These are phyloP conservation scores for Heterobasidion occidentale DNA, from an alignment of 1,284 basidiomycete species.

Conservation along the genomic window DNA sequence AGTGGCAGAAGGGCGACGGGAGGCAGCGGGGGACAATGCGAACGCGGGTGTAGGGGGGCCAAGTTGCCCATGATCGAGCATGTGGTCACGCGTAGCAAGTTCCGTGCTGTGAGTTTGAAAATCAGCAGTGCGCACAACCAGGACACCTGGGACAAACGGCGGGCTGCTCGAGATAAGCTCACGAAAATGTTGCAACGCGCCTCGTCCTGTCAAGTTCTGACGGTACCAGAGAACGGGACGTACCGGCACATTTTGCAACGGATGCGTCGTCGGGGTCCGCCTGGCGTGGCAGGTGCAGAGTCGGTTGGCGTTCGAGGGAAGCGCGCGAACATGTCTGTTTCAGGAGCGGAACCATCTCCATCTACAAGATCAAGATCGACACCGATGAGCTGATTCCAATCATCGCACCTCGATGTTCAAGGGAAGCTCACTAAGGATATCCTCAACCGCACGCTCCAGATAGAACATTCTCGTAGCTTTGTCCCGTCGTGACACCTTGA, in stretches of 20 bases:
- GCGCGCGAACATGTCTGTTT: slow-evolving; percentile 69
- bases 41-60: slow-evolving; percentile 54
- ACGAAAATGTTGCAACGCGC: no score
- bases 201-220: no score
- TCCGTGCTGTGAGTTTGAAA: slow-evolving; percentile 47
- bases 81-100: slow-evolving; percentile 82
- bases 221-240: slow-evolving; percentile 7
- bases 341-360: slow-evolving; percentile 59
- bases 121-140: not conserved
- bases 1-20: slow-evolving; percentile 33
- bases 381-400: slow-evolving; percentile 7
- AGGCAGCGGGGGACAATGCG: slow-evolving; percentile 38
- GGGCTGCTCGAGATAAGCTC: no score
- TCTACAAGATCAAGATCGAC: slow-evolving; percentile 30
- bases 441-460: slow-evolving; percentile 63
- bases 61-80: slow-evolving; percentile 83
- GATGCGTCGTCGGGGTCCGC: slow-evolving; percentile 52
- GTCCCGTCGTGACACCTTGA: slow-evolving; percentile 60
- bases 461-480: slow-evolving; percentile 76
- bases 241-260: slow-evolving; percentile 90
- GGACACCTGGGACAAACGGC: no score
- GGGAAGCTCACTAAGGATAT: slow-evolving; percentile 60
- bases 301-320: slow-evolving; percentile 61
- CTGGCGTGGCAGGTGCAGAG: slow-evolving; percentile 54
- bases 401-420: not conserved